Base-by-base conservation (phyloP, 176 grass and related monocot species). In the Oryza glaberrima region DNA sequence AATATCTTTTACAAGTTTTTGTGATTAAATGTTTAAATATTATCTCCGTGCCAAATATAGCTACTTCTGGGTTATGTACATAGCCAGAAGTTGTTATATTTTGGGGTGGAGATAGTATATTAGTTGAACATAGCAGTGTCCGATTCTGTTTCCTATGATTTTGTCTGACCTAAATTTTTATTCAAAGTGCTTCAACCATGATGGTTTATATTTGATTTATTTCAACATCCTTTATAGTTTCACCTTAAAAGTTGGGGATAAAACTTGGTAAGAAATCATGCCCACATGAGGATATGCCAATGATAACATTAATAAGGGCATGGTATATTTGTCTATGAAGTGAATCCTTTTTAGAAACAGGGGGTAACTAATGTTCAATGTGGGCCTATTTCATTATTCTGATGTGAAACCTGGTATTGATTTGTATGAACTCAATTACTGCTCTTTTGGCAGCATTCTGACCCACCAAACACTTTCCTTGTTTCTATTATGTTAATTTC, bases 331-430 rank as follows among this genome's bases (percentile, higher is more conserved):
- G 10, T 81, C 16, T 63, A 65, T 76, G 51, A 65, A 76, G n/a
- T 89, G 72, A 70, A 72, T 6, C 47, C 52, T 64, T 26, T 77
- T 84, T 69, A 77, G 73, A 69, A 84, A 51, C 10, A 56, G 6
- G 43, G 13, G 64, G 23, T 77, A 58, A 76, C 51, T 65, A 68
- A 35, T 77, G 63, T 54, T 81, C 45, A 77, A 6, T 60, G 47
- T 4, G 20, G 77, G 28, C 74, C n/a, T 77, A 52, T 51, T 41
- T 67, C 67, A 25, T 56, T 65, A 7, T 73, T 69, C 40, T 73
- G 52, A 23, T 79, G 52, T 43, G 32, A 66, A 78, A 12, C 11
- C 7, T 2, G 61, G 17, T 5, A 70, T 2, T 56, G 41, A 41
- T 66, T 65, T 66, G 38, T 41, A 46, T 41, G 56, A 69, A 69